These are phyloP conservation scores for Galeopsis tetrahit DNA, from an alignment of 257 asterid species.

Conservation along the genomic window DNA sequence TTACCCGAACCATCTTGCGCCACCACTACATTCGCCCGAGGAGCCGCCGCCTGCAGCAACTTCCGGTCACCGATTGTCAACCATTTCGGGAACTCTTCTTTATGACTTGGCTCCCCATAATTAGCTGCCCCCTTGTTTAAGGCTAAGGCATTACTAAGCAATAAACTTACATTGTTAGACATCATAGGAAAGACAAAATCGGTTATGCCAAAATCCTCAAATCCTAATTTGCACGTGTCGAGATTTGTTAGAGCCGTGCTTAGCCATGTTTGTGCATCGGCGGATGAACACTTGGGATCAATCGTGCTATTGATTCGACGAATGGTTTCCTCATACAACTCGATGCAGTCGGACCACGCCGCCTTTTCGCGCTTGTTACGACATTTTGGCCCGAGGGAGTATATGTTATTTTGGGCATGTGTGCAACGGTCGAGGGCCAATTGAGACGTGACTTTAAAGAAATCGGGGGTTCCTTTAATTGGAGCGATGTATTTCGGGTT, in stretches of 20 bases:
- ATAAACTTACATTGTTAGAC: conserved; percentile 58
- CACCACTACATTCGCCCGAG: conserved; percentile 57
- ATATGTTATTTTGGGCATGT: conserved; percentile 41
- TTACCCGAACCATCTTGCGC: conserved; percentile 78
- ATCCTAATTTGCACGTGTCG: conserved; percentile 71
- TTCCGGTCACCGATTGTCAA: conserved; percentile 61
- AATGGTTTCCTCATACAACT: conserved; percentile 57
- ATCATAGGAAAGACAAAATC: conserved; percentile 46
- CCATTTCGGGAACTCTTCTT: conserved; percentile 72
- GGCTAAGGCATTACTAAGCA: conserved; percentile 67
- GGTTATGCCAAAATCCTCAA: conserved; percentile 54
- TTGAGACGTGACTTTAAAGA: conserved; percentile 52
- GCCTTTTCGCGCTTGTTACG: conserved; percentile 57
- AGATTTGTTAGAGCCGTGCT: conserved; percentile 78
- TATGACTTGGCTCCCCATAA: background rate
- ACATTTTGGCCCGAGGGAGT: conserved; percentile 61
- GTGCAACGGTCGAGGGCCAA: conserved; percentile 71
- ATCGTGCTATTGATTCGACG: conserved; percentile 51
- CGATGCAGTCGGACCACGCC: conserved; percentile 88
- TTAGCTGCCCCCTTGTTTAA: conserved; percentile 45
- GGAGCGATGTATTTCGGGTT: conserved; percentile 51
- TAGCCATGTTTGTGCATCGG: conserved; percentile 78
- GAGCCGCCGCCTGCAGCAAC: conserved; percentile 52
- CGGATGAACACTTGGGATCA: conserved; percentile 49
- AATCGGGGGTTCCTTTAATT: conserved; percentile 58